Conservation (phyloP, 2,329 filamentous ascomycete species). For the Hymenoscyphus fructigenus region DNA sequence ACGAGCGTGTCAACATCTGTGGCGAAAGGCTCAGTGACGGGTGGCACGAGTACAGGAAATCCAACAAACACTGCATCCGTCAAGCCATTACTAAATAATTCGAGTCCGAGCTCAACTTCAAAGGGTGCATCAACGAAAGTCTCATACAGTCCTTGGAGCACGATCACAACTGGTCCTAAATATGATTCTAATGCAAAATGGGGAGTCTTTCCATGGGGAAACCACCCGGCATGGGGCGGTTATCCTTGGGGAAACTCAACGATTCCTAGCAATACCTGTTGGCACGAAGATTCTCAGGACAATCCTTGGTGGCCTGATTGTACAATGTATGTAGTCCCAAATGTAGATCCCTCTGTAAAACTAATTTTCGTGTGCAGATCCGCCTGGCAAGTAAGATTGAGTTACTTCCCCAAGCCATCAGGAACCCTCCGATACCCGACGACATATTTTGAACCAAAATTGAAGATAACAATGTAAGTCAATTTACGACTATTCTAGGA, state of each 20-base stretch:
- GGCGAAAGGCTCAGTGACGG: neutral
- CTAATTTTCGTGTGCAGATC: neutral
- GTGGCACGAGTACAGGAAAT: neutral
- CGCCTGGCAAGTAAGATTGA: slow-evolving; percentile 13
- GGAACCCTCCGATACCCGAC: slow-evolving; percentile 18
- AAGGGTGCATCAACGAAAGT: neutral
- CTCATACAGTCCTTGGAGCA: neutral
- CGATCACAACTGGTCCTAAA: slow-evolving; percentile 3
- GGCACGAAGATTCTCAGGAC: neutral
- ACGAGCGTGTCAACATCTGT: neutral
- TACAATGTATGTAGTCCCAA: slow-evolving; percentile 1
- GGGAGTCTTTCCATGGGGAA: slow-evolving; percentile 9
- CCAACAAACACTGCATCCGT: neutral
- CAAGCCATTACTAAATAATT: neutral
- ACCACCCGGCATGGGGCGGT: slow-evolving; percentile 5
- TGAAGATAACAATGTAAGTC: slow-evolving; percentile 9
- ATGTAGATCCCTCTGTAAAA: neutral
- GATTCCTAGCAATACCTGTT: slow-evolving; percentile 7
- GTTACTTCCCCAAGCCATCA: slow-evolving; percentile 21
- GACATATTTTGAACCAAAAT: slow-evolving; percentile 17
- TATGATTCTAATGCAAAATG: neutral
- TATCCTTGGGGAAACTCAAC: slow-evolving; percentile 9
- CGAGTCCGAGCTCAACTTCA: neutral
- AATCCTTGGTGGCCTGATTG: slow-evolving; percentile 9
- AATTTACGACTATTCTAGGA: neutral